phyloP scores from a whole-genome alignment of 108 stramenopile genomes.

The Skeletonema marinoi region DNA sequence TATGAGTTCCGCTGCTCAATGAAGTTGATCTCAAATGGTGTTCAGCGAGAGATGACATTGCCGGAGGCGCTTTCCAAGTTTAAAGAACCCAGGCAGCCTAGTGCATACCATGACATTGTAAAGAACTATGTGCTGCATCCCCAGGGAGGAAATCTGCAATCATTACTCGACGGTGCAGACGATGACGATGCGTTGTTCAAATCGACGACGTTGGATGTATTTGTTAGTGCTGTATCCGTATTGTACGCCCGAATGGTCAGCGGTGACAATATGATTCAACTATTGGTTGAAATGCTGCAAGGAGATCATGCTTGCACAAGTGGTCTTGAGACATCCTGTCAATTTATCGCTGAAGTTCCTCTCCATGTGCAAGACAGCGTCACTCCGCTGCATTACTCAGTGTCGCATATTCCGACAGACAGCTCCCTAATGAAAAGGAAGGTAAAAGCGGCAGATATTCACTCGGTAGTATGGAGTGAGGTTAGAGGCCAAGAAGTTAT shows the following conservation, averaged over 20 bases:
- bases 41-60: conserved; percentile 11
- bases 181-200: conserved; percentile 5
- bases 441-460: conserved; percentile 26
- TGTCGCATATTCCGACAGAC: conserved; percentile 48
- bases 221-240: conserved; percentile 61
- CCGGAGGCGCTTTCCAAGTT: conserved; percentile 29
- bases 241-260: conserved; percentile 77
- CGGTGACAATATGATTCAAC: conserved; percentile 52
- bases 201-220: conserved; percentile 30
- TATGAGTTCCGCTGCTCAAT: conserved; percentile 71
- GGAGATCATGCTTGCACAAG: conserved; percentile 24
- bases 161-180: conserved; percentile 24
- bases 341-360: conserved; percentile 21
- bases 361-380: conserved; percentile 1
- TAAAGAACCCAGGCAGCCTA: conserved; percentile 41
- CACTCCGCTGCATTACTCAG: conserved; percentile 38
- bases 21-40: background rate
- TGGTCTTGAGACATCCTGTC: conserved; percentile 35
- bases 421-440: conserved; percentile 55
- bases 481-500: conserved; percentile 62
- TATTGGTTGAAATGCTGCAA: conserved; percentile 58
- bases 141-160: conserved; percentile 66
- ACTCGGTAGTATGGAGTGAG: conserved; percentile 58
- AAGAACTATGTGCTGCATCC: conserved; percentile 42
- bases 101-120: conserved; percentile 33